Base-by-base conservation (phyloP, 2,329 filamentous ascomycete species). In the Fusarium foetens region DNA sequence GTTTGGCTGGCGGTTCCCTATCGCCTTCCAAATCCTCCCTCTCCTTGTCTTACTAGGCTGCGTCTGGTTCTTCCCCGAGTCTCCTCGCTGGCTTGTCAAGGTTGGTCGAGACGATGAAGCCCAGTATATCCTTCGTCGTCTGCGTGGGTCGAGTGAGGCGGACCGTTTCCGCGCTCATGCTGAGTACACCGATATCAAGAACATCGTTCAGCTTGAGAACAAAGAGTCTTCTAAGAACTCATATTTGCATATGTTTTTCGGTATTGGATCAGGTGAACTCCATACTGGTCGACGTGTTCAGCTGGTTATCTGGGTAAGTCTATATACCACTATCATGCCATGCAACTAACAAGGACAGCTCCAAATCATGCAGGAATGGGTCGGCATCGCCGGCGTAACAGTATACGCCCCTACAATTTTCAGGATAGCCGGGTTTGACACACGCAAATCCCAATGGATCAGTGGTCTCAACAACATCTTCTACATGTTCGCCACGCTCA, bases 61-160 rank as follows among this genome's bases (percentile, higher is more conserved):
- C 5, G 86, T 92, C 35, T 90, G 89, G 86, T 89, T 92, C 81
- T 90, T 93, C 79, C 92, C 91, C 1, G 92, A 94, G 71, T 91
- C 89, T 0, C 91, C 90, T 0, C 84, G 91, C 3, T 92, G 88
- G 87, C 85, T 93, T 1, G 86, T 89, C 70, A 93, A 93, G 71
- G 87, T 87, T 10, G 91, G 90, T 0, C 86, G 91, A 1, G 85
- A 91, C 39, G 87, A 92, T 0, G 92, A 94, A 78, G 91, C 91
- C 0, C 86, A 86, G 16, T 92, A 89, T 68, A 87, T 94, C 51
- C 84, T 94, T 0, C 83, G 84, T 4, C 85, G 90, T 17, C 85
- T 94, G 1, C 89, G 92, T 43, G 92, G 92, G 2, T 85, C 84
- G 23, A 84, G 84, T 14, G 85, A 83, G 4, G 84, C 87, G 10